Percentiles rank a stretch among this genome's conserved stretches.
These are phyloP conservation scores for Leptodermis oblonga DNA, from an alignment of 257 asterid species.

Conservation along the genomic window DNA sequence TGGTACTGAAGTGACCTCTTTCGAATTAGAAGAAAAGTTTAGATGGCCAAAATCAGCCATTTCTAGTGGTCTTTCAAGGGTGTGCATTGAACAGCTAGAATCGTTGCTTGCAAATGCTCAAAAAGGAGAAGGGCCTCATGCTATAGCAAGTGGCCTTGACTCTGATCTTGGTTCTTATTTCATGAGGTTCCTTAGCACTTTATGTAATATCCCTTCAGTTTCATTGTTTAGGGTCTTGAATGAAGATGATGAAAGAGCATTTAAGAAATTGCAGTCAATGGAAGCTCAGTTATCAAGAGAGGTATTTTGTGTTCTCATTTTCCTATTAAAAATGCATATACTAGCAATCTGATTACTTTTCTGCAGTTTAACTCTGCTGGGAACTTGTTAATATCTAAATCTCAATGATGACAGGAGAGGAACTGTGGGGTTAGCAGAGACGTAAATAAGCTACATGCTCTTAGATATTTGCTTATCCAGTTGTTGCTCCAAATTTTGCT, in stretches of 20 bases:
- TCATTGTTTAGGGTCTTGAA: slow-evolving; percentile 68
- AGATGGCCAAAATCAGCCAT: slow-evolving; percentile 83
- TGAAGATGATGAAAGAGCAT: slow-evolving; percentile 69
- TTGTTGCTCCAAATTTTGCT: slow-evolving; percentile 86
- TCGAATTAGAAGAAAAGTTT: slow-evolving; percentile 82
- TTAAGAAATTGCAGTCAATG: slow-evolving; percentile 66
- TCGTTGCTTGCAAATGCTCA: slow-evolving; percentile 69
- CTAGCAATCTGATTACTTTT: background rate
- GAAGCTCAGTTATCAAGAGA: slow-evolving; percentile 71
- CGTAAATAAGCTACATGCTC: slow-evolving; percentile 60
- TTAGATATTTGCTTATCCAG: slow-evolving; percentile 84
- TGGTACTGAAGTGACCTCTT: slow-evolving; percentile 95
- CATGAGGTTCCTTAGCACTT: slow-evolving; percentile 64
- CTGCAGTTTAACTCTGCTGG: background rate
- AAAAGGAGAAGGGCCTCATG: slow-evolving; percentile 65
- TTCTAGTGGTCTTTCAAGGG: slow-evolving; percentile 67
- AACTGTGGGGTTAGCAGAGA: slow-evolving; percentile 49
- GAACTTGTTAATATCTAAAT: background rate
- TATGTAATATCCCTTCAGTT: slow-evolving; percentile 89
- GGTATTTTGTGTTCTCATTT: slow-evolving; percentile 38
- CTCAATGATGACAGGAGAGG: slow-evolving; percentile 52
- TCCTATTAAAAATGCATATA: background rate
- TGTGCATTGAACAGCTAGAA: slow-evolving; percentile 95
- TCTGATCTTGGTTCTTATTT: slow-evolving; percentile 86
- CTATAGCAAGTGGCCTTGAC: slow-evolving; percentile 51